Base-by-base conservation (phyloP, 345 rosid genomes). In the Melaleuca alternifolia region DNA sequence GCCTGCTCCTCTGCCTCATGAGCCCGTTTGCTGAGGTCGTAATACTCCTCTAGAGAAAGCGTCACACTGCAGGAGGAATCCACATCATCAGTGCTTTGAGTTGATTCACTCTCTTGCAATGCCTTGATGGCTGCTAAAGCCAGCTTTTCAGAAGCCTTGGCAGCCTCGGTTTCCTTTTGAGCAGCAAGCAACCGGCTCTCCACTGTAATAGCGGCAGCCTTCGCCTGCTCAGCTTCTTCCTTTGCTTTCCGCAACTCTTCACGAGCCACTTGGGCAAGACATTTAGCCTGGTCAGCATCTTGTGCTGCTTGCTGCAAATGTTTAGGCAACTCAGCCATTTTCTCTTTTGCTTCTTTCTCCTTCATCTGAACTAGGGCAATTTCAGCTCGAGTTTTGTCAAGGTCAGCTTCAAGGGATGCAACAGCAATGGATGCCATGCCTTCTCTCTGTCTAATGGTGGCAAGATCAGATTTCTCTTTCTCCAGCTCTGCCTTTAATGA, bases 81-180 rank as follows among this genome's bases (percentile, higher is more conserved):
- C 14, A 52, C 90, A 76, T 85, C 87, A 21, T 87, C 71, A 8
- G 85, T 83, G 77, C 85, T 89, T 88, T 85, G 91, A 87, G 93
- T 88, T 82, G 94, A 87, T 91, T 93, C 99, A 82, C 97, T 94
- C 93, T 95, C 98, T 88, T 94, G 94, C 92, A 96, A 91, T 5
- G 98, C 99, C 87, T 94, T 94, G 86, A 97, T 92, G 83, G 98
- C 96, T 61, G 97, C 96, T 85, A 94, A 88, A 65, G 98, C 99
- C 86, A 97, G 85, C 75, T 92, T 94, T 86, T 96, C 98, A 1
- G 99, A 95, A 88, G 98, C 98, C 90, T 88, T 94, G 79, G 97
- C 93, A 84, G 98, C 96, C 89, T 94, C 97, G n/a, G 91, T 97
- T 90, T 96, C 99, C 91, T 96, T 97, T 84, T 89, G 94, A 86